These are phyloP conservation scores for Penicillium capsulatum DNA, from an alignment of 2,329 filamentous ascomycete species.

Conservation along the genomic window DNA sequence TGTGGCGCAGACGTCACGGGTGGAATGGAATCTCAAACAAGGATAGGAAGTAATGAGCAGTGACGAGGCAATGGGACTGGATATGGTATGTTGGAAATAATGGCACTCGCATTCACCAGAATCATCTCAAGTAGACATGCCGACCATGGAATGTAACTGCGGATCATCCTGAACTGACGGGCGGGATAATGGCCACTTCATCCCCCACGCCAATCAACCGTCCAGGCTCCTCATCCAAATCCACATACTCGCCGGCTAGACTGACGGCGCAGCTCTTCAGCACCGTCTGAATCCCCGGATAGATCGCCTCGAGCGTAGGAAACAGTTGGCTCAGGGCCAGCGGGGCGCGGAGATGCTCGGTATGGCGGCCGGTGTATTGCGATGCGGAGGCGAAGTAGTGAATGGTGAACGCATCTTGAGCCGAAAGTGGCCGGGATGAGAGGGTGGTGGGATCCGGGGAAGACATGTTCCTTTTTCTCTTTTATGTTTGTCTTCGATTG, in stretches of 20 bases:
- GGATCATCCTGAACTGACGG: constrained; percentile 46
- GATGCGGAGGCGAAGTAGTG: constrained; percentile 46
- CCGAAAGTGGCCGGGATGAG: too few relatives aligned
- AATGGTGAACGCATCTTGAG: constrained; percentile 37
- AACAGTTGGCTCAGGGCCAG: constrained; percentile 38
- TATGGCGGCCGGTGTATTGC: constrained; percentile 38
- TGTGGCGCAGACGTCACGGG: too few relatives aligned
- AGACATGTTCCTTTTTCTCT: too few relatives aligned
- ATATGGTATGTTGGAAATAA: too few relatives aligned
- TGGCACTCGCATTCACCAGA: too few relatives aligned
- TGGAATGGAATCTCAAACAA: too few relatives aligned
- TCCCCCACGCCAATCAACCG: constrained; percentile 35
- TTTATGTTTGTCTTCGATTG: too few relatives aligned
- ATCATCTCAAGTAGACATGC: too few relatives aligned
- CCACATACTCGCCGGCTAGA: constrained; percentile 44
- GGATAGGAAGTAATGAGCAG: too few relatives aligned
- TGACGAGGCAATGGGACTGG: too few relatives aligned
- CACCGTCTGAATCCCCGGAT: constrained; percentile 42
- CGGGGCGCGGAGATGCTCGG: constrained; percentile 41
- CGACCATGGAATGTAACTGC: too few relatives aligned
- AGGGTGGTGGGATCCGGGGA: too few relatives aligned
- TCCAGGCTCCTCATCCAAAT: constrained; percentile 27
- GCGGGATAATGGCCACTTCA: constrained; percentile 47
- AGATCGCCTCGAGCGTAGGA: constrained; percentile 36
- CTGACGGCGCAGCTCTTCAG: constrained; percentile 41